phyloP scores from a whole-genome alignment of 371 early-diverging fungal species.

The Mortierella sp. region DNA sequence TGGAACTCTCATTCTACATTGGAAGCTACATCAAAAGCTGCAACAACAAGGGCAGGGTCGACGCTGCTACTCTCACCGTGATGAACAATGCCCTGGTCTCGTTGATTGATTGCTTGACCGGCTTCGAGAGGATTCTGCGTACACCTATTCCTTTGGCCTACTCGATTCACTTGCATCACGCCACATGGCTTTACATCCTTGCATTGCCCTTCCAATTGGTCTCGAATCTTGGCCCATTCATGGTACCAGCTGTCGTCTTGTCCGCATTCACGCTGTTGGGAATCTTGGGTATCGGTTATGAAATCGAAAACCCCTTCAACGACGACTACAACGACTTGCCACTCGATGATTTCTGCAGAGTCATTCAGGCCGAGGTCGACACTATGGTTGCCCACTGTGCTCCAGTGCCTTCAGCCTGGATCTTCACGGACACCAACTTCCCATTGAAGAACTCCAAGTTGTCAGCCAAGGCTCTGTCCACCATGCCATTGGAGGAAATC shows the following conservation, averaged over 20 bases:
- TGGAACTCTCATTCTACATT: slow-evolving; percentile 59
- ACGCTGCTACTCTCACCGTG: slow-evolving; percentile 46
- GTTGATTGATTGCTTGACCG: slow-evolving; percentile 59
- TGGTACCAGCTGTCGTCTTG: slow-evolving; percentile 62
- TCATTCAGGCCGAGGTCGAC: slow-evolving; percentile 50
- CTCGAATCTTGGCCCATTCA: slow-evolving; percentile 25
- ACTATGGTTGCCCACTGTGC: slow-evolving; percentile 40
- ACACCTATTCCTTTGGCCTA: slow-evolving; percentile 90
- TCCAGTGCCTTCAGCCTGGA: slow-evolving; percentile 45
- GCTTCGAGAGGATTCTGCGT: slow-evolving; percentile 80
- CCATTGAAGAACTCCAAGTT: slow-evolving; percentile 24
- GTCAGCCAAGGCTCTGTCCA: slow-evolving; percentile 35
- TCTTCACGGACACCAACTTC: slow-evolving; percentile 41
- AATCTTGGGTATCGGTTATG: slow-evolving; percentile 74
- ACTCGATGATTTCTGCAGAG: slow-evolving; percentile 56
- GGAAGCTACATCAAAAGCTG: slow-evolving; percentile 55
- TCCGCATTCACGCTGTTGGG: slow-evolving; percentile 79
- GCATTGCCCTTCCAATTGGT: slow-evolving; percentile 77
- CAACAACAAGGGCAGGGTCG: slow-evolving; percentile 29
- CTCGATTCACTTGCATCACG: slow-evolving; percentile 80
- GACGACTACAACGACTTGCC: slow-evolving; percentile 73
- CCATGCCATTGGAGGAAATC: slow-evolving; percentile 29
- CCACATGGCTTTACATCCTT: slow-evolving; percentile 74
- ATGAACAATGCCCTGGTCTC: slow-evolving; percentile 51
- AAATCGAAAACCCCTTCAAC: slow-evolving; percentile 84